Evolutionary conservation across 768 basidiomycete genomes (phyloP).

Genomic region (Russula vinacea): DNA sequence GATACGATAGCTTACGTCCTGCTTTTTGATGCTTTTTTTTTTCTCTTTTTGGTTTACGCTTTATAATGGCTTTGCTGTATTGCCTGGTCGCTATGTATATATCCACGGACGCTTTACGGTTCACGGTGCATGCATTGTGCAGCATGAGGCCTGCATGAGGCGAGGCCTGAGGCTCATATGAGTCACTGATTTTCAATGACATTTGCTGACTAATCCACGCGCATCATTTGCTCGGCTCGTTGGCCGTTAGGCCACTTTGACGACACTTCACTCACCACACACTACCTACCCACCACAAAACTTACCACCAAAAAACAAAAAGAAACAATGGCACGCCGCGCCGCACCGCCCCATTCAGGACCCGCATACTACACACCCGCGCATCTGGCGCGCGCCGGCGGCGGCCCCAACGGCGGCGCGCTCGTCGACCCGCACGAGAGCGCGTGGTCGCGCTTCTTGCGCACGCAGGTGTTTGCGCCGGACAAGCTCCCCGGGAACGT

Average conservation of each 20-base stretch:
- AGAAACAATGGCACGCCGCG: constrained; percentile 63
- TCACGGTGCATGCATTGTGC: neutral
- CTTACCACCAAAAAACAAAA: neutral
- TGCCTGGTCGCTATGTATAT: neutral
- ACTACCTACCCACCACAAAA: neutral
- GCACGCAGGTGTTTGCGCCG: constrained; percentile 65
- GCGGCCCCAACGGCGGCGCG: constrained; percentile 34
- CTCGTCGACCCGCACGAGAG: constrained; percentile 61
- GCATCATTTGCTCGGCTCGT: neutral
- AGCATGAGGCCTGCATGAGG: neutral
- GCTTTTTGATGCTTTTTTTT: constrained; percentile 3
- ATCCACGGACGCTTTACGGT: neutral
- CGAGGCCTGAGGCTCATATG: no score
- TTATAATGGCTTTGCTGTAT: constrained; percentile 6
- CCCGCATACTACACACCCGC: constrained; percentile 52
- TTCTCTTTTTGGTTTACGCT: neutral
- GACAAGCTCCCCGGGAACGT: constrained; percentile 76
- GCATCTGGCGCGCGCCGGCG: constrained; percentile 38
- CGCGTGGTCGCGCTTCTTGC: constrained; percentile 50
- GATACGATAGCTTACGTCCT: constrained; percentile 24
- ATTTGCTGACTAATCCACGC: constrained; percentile 12
- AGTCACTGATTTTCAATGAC: no score
- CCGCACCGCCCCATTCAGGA: constrained; percentile 52
- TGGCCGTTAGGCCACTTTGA: no score
- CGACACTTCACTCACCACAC: neutral